Evolutionary conservation across 768 basidiomycete species (phyloP), one percentile per base, ranked within the genome.

Genomic region (Cyathus striatus): DNA sequence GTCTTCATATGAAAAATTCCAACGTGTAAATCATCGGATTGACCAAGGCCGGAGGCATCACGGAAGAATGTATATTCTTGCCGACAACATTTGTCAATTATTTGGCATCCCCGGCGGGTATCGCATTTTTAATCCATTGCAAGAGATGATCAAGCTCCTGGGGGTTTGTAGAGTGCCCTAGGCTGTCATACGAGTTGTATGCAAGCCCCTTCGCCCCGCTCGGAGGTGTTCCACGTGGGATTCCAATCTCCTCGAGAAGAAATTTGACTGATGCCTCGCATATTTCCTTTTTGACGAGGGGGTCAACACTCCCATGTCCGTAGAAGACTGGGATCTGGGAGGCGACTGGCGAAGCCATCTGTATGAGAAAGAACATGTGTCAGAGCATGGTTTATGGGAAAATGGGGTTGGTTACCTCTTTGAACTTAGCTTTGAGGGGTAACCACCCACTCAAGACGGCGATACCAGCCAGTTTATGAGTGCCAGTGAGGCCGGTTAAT

Each of bases 241-340:
- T 66, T 13, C 79, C 78, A 30, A 89, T 55, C 13, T 72, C 52
- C 12, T 68, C 57, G 25, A 70, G 74, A 34, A 94, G 64, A 45
- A 75, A 74, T 5, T 80, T 72, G 26, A 73, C 63, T 6, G 87
- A 86, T 38, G 61, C 60, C 42, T 71, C 58, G 18, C 79, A 78
- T 39, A 80, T 69, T 21, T 71, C 49, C 51, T 70, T 71, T 44
- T 71, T 72, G 42, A 96, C 83, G 18, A 95, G 70, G 5, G 78
- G 81, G 63, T 97, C 93, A 13, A 60, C 70, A 5, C 70, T 75
- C 18, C 92, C 92, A 49, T 92, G 88, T 10, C 86, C 93, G 81
- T 88, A 88, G 63, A 95, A 94, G 22, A 94, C 71, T 1, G 91
- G 87, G 17, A 79, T 71, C 3, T 74, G 71, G 35, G 72, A 63